Evolutionary conservation across 2,329 filamentous ascomycete genomes (phyloP).

Genomic region (Talaromyces albobiverticillius): DNA sequence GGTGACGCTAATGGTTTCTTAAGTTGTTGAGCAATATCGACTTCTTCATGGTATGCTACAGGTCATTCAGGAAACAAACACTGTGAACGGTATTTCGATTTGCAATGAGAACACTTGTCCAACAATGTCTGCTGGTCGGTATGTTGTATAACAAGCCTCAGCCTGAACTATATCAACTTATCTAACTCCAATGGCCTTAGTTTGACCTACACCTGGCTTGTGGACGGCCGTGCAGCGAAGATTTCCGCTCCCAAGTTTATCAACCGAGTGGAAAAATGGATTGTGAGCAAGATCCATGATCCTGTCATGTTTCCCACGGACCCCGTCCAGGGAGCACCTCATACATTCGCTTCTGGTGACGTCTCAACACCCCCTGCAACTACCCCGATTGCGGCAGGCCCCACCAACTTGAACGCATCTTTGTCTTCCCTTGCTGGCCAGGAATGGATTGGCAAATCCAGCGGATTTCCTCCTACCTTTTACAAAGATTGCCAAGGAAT

Average conservation of each 20-base stretch:
- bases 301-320: conserved; percentile 87
- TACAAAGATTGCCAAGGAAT: conserved; percentile 87
- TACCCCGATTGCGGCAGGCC: conserved; percentile 46
- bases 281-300: conserved; percentile 92
- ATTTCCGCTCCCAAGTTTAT: conserved; percentile 93
- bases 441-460: conserved; percentile 84
- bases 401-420: conserved; percentile 31
- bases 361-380: conserved; percentile 52
- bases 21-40: conserved; percentile 90
- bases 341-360: conserved; percentile 55
- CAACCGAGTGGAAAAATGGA: conserved; percentile 94
- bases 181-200: conserved; percentile 46
- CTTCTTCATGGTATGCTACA: conserved; percentile 86
- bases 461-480: conserved; percentile 89
- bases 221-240: conserved; percentile 82
- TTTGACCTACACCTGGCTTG: conserved; percentile 95
- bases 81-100: conserved; percentile 68
- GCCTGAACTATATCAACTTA: neutral
- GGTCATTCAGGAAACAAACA: conserved; percentile 82
- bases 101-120: conserved; percentile 84
- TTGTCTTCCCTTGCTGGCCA: conserved; percentile 50
- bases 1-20: conserved; percentile 10
- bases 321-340: conserved; percentile 60
- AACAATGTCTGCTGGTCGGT: conserved; percentile 92
- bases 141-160: conserved; percentile 43